Evolutionary conservation across 805 yeast genomes (phyloP).

Genomic region (Wickerhamomyces subpelliculosus): DNA sequence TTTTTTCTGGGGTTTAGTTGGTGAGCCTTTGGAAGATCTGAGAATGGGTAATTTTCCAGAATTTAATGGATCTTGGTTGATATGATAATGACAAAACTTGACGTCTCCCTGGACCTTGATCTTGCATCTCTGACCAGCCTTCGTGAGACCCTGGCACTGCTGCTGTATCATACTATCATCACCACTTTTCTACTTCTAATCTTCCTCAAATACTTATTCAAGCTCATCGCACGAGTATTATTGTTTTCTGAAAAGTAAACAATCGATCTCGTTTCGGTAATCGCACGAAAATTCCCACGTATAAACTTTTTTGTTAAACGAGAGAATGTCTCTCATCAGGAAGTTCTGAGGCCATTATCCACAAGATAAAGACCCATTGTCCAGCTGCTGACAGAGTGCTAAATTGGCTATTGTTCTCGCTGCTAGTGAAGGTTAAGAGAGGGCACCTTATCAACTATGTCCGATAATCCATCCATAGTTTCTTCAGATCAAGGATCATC

Average conservation of each 20-base stretch:
- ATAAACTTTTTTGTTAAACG: not conserved
- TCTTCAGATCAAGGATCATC: not conserved
- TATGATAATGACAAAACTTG: constrained; percentile 14
- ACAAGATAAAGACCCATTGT: no score
- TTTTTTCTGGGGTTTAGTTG: not conserved
- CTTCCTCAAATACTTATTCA: no score
- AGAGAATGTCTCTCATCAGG: not conserved
- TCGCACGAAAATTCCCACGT: no score
- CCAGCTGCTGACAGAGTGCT: not conserved
- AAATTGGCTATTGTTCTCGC: not conserved
- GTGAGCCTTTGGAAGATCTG: not conserved
- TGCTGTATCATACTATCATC: not conserved
- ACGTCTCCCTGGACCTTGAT: constrained; percentile 1
- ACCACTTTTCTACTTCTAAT: no score
- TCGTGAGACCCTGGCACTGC: constrained; percentile 17
- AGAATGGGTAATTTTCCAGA: not conserved
- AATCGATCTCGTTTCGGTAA: not conserved
- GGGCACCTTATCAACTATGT: not conserved
- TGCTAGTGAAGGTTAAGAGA: not conserved
- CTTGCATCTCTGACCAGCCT: constrained; percentile 10
- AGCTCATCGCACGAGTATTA: not conserved
- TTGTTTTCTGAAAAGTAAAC: constrained; percentile 1
- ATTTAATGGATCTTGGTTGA: constrained; percentile 2
- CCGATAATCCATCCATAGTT: not conserved
- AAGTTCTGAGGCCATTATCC: no score